Conservation (phyloP, 75 land plant species). For the Cupressus sempervirens region DNA sequence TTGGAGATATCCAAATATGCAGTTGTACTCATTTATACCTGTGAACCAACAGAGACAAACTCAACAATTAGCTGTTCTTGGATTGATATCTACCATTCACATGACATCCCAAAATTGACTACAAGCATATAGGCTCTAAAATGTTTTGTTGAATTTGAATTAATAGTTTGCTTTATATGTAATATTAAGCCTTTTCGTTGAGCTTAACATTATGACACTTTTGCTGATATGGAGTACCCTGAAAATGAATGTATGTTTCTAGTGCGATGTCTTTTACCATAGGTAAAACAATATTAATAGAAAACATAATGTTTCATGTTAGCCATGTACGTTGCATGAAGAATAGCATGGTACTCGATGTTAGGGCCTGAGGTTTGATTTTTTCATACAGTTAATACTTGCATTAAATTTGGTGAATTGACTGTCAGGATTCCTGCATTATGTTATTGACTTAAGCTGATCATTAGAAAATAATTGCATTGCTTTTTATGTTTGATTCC, state of each 20-base stretch:
- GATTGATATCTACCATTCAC: not conserved
- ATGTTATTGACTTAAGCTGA: slow-evolving; percentile 73
- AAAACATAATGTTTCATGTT: not conserved
- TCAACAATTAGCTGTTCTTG: not conserved
- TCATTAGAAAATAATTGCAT: slow-evolving; percentile 34
- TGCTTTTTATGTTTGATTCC: not conserved
- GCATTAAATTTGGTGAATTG: slow-evolving; percentile 89
- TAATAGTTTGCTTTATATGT: not conserved
- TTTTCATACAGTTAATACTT: slow-evolving; percentile 55
- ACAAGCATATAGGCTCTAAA: not conserved
- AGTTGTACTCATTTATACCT: not conserved
- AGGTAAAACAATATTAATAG: not conserved
- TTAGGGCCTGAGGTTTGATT: not conserved
- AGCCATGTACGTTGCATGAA: not conserved
- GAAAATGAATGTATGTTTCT: not conserved
- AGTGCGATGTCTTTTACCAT: not conserved
- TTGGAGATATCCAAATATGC: no score
- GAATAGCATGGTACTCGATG: not conserved
- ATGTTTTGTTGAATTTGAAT: no score
- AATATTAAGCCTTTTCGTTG: no score
- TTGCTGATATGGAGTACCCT: not conserved
- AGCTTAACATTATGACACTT: not conserved
- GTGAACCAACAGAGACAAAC: not conserved
- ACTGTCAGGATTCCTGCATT: slow-evolving; percentile 77
- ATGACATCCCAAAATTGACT: not conserved